Percentiles rank a stretch among this genome's conserved stretches.
Evolutionary conservation across 75 land plant species (phyloP).

Genomic region (Picea glauca): DNA sequence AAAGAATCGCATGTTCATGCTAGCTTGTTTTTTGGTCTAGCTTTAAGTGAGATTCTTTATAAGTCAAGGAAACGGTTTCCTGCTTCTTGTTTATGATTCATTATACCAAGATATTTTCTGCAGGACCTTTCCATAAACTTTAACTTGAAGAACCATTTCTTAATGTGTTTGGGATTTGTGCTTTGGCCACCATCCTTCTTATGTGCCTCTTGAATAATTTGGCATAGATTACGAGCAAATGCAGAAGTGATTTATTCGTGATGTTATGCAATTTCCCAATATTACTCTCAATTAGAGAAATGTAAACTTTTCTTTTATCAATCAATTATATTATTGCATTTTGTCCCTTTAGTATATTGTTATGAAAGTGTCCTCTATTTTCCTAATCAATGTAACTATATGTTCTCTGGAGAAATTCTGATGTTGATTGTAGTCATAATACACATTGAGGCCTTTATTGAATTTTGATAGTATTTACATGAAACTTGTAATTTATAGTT

Average conservation of each 20-base stretch:
- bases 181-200: not conserved
- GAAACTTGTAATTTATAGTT: too few relatives aligned
- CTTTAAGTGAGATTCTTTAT: not conserved
- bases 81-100: not conserved
- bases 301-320: not conserved
- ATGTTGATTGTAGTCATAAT: not conserved
- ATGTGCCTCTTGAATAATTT: not conserved
- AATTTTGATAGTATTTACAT: not conserved
- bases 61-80: not conserved
- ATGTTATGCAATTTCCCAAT: not conserved
- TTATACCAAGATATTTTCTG: not conserved
- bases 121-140: slow-evolving; percentile 1
- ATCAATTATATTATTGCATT: not conserved
- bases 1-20: not conserved
- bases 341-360: not conserved
- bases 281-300: not conserved
- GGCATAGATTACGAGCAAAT: not conserved
- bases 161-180: not conserved
- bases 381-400: not conserved
- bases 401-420: not conserved
- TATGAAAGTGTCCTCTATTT: not conserved
- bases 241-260: not conserved
- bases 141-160: not conserved
- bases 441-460: not conserved
- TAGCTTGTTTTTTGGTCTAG: not conserved